Evolutionary conservation across 140 eudicot genomes (phyloP).

Genomic region (Oenanthe javanica): DNA sequence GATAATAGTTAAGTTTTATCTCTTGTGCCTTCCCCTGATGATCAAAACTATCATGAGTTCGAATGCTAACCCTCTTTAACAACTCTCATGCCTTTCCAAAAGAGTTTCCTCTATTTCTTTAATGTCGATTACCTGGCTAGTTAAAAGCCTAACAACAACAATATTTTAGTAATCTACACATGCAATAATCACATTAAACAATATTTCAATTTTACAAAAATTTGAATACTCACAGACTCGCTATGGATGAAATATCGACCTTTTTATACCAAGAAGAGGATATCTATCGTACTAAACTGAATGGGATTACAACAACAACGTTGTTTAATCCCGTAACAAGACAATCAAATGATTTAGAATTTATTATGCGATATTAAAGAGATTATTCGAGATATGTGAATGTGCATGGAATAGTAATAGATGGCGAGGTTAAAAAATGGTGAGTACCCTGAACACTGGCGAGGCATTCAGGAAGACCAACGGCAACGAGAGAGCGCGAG

Average conservation of each 20-base stretch:
- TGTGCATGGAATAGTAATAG: no score
- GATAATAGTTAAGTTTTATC: neutral
- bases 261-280: neutral
- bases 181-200: neutral
- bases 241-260: neutral
- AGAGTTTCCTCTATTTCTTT: neutral
- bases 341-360: neutral
- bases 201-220: neutral
- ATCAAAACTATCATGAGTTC: neutral
- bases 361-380: neutral
- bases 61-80: neutral
- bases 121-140: neutral
- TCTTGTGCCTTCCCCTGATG: neutral
- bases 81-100: neutral
- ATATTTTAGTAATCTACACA: neutral
- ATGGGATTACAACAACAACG: neutral
- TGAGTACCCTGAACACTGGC: slow-evolving; percentile 79
- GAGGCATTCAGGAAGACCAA: slow-evolving; percentile 93
- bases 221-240: neutral
- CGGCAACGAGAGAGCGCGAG: slow-evolving; percentile 76
- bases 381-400: no score
- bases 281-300: neutral
- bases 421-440: no score
- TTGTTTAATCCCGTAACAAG: neutral
- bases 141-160: neutral